Base-by-base conservation (phyloP, 2,329 filamentous ascomycete genomes). In the Aspergillus floridensis region DNA sequence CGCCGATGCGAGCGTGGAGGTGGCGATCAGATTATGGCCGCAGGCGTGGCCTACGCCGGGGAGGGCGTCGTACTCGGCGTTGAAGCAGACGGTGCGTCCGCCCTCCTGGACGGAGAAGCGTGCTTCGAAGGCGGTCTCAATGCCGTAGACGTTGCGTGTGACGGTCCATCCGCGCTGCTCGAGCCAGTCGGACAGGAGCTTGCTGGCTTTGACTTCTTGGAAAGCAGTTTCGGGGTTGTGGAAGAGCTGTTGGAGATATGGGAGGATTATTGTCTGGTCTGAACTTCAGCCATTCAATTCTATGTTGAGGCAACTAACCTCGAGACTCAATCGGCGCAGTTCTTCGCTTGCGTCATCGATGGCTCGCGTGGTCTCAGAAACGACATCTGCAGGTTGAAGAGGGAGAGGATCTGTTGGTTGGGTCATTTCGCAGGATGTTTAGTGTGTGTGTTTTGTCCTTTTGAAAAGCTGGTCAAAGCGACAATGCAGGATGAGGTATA, bases 271-370 rank as follows among this genome's bases (percentile, higher is more conserved):
- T 4, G 32, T 4, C 44, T 24, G 41, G 31, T 3, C 10, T 29
- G 26, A 3, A 3, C 11, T 29, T 19, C 12, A 26, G n/a, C 10
- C 3, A 5, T 0, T 11, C n/a, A n/a, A n/a, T n/a, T n/a, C n/a
- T 11, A 7, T 2, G 4, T 16, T 16, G 21, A 14, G 32, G 2
- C 4, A 10, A 44, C 6, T 44, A 4, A 44, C 51, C 35, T 53
- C 51, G 21, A 53, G 51, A n/a, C 41, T 53, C n/a, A 53, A 24
- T 14, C 3, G 24, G 32, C 51, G 51, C 22, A 53, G 22, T 31
- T 53, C 51, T 19, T 41, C 35, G 51, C 51, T 53, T 5, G 51
- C 51, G 16, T 53, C 16, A 32, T 53, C 51, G 35, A 53, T 53
- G 35, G 35, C 35, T n/a, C 41, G 38, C 26, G 32, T 24, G 3